A percentile compares a stretch with the other conserved stretches of the same genome.
These are phyloP conservation scores for Melanopsichium pennsylvanicum DNA, from an alignment of 1,284 basidiomycete species.

Conservation along the genomic window DNA sequence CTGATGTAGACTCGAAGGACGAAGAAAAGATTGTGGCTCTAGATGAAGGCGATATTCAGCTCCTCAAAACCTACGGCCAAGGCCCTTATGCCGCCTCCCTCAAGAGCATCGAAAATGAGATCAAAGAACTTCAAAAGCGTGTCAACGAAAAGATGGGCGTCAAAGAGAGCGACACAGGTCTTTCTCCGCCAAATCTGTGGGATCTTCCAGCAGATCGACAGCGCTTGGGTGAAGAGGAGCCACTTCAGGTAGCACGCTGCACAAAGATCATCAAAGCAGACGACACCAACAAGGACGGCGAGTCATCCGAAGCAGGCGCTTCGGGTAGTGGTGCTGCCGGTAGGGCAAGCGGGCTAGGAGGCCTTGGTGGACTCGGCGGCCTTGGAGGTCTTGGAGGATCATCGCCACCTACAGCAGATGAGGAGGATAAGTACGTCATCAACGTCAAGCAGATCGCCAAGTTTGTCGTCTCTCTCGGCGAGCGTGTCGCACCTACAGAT, in stretches of 20 bases:
- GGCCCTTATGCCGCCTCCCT: slow-evolving; percentile 91
- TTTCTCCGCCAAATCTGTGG: slow-evolving; percentile 96
- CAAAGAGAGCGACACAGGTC: slow-evolving; percentile 97
- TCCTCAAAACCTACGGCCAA: slow-evolving; percentile 99
- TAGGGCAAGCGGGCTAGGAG: slow-evolving; percentile 38
- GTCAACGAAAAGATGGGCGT: slow-evolving; percentile 97
- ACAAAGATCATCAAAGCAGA: slow-evolving; percentile 91
- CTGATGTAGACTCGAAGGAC: slow-evolving; percentile 58
- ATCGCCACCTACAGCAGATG: slow-evolving; percentile 79
- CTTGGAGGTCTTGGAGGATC: slow-evolving; percentile 40
- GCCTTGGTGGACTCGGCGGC: slow-evolving; percentile 51
- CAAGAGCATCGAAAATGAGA: slow-evolving; percentile 89
- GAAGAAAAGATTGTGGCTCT: slow-evolving; percentile 73
- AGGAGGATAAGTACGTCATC: slow-evolving; percentile 96
- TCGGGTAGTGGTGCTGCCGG: slow-evolving; percentile 26
- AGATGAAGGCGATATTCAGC: slow-evolving; percentile 98
- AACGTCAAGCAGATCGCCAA: slow-evolving; percentile 99
- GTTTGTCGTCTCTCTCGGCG: slow-evolving; percentile 96
- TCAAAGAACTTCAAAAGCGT: slow-evolving; percentile 94
- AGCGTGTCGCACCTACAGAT: slow-evolving; percentile 94
- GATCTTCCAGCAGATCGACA: slow-evolving; percentile 73
- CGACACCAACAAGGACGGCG: slow-evolving; percentile 34
- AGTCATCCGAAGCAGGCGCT: slow-evolving; percentile 23
- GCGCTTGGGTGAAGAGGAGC: slow-evolving; percentile 90
- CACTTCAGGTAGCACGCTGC: slow-evolving; percentile 95